Base-by-base conservation (phyloP, 768 basidiomycete species). In the Glaciozyma antarctica region DNA sequence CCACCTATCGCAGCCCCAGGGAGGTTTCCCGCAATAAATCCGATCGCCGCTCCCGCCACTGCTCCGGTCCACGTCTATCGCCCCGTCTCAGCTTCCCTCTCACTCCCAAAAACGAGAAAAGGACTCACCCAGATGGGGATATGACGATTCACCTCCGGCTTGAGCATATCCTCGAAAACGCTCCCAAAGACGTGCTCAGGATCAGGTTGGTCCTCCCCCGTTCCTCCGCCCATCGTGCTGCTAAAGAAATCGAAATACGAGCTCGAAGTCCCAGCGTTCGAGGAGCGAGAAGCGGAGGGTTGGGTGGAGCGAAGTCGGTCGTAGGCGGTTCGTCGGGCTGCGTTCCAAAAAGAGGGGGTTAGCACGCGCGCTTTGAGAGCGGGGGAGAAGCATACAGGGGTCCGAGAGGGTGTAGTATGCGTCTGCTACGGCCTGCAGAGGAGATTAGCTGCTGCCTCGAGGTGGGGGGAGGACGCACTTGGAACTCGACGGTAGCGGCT, bases 11-110 rank as follows among this genome's bases (percentile, higher is more conserved):
- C 65, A 0, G 70, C 70, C 16, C 70, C 70, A 3, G 70, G 65
- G 32, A 71, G 47, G 59, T 71, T 71, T 44, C 62, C 70, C 0
- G 52, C 66, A 44, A 71, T 71, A 30, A 71, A 71, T 7, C 70
- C 70, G 10, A 71, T n/a, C 0, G 32, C 62, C 2, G 65, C 70
- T 3, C 70, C 70, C 0, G 67, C 67, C 6, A 55, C 67, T 1
- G 67, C 70, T 16, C 70, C 70, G 2, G 56, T 60, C 66, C 66
- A 71, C 2, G 66, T 71, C 70, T 54, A 30, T 32, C 9, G 15
- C 9, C n/a, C n/a, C n/a, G n/a, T n/a, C n/a, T n/a, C n/a, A n/a
- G n/a, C n/a, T n/a, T n/a, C n/a, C n/a, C n/a, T n/a, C n/a, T n/a
- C n/a, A n/a, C n/a, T n/a, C n/a, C n/a, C n/a, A n/a, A n/a, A n/a